phyloP scores from a whole-genome alignment of 345 rosid species.

The Bruguiera sexangula region DNA sequence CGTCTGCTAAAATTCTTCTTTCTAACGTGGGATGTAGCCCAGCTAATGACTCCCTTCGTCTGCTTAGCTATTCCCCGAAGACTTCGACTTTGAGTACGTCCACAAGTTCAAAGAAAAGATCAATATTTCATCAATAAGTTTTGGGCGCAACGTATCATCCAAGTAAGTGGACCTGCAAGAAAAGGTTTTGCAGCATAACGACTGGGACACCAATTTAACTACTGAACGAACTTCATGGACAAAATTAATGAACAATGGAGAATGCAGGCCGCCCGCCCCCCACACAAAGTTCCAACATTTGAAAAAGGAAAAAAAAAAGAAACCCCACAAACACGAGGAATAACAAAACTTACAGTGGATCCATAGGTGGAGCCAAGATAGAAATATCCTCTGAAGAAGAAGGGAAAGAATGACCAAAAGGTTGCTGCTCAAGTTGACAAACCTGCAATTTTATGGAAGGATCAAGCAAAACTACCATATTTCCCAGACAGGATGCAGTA shows the following conservation, averaged over 20 bases:
- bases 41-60: constrained; percentile 73
- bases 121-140: constrained; percentile 83
- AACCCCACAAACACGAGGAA: neutral
- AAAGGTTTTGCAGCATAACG: neutral
- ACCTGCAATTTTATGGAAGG: constrained; percentile 51
- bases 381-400: constrained; percentile 83
- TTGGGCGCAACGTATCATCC: constrained; percentile 91
- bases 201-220: neutral
- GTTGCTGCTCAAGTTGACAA: constrained; percentile 95
- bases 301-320: constrained; percentile 6
- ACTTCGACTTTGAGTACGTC: constrained; percentile 94
- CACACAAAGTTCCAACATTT: neutral
- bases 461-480: neutral
- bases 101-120: constrained; percentile 90
- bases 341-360: constrained; percentile 72
- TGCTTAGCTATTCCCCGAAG: constrained; percentile 74
- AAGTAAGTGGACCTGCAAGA: constrained; percentile 73
- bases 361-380: constrained; percentile 84
- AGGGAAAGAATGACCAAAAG: constrained; percentile 91
- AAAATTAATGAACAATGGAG: no score
- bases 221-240: neutral
- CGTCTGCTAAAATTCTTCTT: constrained; percentile 78
- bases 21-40: constrained; percentile 84
- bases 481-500: no score
- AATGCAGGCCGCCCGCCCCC: neutral